Conservation (phyloP, 257 asterid genomes). For the Henckelia pumila region DNA sequence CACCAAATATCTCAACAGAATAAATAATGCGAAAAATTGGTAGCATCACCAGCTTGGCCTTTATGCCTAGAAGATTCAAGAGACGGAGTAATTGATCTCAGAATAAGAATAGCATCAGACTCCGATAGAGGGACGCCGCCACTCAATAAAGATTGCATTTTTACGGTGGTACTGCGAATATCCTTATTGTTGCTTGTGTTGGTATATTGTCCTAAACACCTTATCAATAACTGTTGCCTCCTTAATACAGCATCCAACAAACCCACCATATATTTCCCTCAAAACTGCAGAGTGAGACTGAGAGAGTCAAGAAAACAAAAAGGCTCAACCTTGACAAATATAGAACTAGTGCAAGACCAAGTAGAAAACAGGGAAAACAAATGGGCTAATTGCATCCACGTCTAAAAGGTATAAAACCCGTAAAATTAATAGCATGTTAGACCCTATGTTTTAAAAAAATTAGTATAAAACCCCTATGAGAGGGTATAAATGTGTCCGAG, state of each 20-base stretch:
- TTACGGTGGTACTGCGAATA: conserved; percentile 29
- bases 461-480: too few species aligned
- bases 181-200: conserved; percentile 26
- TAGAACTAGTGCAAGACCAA: background rate
- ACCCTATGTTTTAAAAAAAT: too few species aligned
- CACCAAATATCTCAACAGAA: background rate
- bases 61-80: conserved; percentile 72
- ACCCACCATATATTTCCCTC: conserved; percentile 55
- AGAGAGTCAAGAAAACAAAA: background rate
- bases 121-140: conserved; percentile 49
- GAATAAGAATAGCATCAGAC: conserved; percentile 59
- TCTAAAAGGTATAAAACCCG: too few species aligned
- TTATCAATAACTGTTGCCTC: conserved; percentile 66
- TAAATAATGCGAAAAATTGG: background rate
- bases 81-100: conserved; percentile 81
- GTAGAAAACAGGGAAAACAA: background rate
- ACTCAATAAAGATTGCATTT: conserved; percentile 60
- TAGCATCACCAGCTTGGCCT: conserved; percentile 91
- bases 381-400: too few species aligned
- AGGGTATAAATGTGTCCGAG: too few species aligned
- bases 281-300: conserved; percentile 19
- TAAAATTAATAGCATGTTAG: too few species aligned
- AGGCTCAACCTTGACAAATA: background rate
- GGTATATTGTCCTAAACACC: conserved; percentile 62
- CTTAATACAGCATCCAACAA: conserved; percentile 46